Evolutionary conservation across 441 rosid species (phyloP), one percentile per base, ranked within the genome.

Genomic region (Adansonia gregorii): DNA sequence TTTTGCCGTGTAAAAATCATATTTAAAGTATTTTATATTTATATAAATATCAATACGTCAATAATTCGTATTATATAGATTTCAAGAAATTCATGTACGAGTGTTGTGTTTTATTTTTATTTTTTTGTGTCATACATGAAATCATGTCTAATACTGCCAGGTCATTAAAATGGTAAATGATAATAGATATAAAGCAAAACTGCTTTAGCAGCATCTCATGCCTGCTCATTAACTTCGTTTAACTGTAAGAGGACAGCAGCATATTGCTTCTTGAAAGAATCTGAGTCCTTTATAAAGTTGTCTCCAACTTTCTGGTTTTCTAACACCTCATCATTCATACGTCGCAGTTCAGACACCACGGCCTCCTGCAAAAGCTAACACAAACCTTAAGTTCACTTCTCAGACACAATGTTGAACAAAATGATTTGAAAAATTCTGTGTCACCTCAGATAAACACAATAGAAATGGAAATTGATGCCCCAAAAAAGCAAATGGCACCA

Each of bases 151-250:
- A 27, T 27, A 27, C 35, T 27, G 35, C 35, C 35, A 27, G 35
- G 35, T 27, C 35, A 27, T 27, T 27, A 27, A 27, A 27, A 66
- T n/a, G 56, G 15, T 45, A 39, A 20, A 61, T 31, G 64, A 71
- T 73, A 54, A 70, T 31, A 54, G 69, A 71, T 76, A 49, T 70
- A 82, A 48, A 43, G 72, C 49, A 39, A 46, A 73, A 19, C 15
- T 27, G 71, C 73, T 66, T 56, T 61, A 77, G 31, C 72, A 59
- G 22, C 43, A 80, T 77, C 67, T 63, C 90, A 73, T 89, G 78
- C 93, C 93, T 88, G 93, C 69, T 86, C 88, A 82, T 88, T 88
- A 72, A 86, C 72, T 80, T 88, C 89, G 27, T 87, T 88, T 73
- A 89, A 82, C 88, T 75, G 88, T 49, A 82, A 80, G 72, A 89